Conservation (phyloP, 495 filamentous ascomycete species). For the Hyaloscypha hepaticicola region DNA sequence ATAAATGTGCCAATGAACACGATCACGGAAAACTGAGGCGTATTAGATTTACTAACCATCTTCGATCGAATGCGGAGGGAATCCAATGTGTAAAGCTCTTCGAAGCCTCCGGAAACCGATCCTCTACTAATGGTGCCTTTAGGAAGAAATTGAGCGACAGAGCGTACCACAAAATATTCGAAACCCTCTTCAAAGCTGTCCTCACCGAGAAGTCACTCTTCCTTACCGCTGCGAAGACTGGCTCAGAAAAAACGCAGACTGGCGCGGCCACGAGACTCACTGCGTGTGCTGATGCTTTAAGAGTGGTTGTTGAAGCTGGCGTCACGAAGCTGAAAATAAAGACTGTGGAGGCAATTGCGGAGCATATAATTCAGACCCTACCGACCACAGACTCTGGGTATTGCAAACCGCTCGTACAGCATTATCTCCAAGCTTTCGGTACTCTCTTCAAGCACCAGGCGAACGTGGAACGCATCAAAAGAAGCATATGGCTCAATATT, state of each 20-base stretch:
- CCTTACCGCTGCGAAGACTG: constrained; percentile 52
- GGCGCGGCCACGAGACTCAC: constrained; percentile 58
- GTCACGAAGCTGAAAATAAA: constrained; percentile 67
- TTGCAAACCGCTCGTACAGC: constrained; percentile 67
- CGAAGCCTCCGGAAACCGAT: constrained; percentile 3
- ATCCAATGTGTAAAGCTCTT: constrained; percentile 52
- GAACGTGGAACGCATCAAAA: constrained; percentile 73
- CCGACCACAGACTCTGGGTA: constrained; percentile 60
- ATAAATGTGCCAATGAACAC: neutral
- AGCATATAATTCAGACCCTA: constrained; percentile 78
- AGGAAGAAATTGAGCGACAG: constrained; percentile 60
- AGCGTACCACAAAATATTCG: constrained; percentile 76
- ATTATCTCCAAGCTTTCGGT: constrained; percentile 75
- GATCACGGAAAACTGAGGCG: neutral
- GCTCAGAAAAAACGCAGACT: no score
- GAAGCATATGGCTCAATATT: constrained; percentile 64
- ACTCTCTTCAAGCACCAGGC: constrained; percentile 67
- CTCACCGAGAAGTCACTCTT: constrained; percentile 65
- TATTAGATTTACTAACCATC: constrained; percentile 59
- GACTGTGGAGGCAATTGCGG: constrained; percentile 72
- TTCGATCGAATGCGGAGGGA: constrained; percentile 58
- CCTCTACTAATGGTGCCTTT: constrained; percentile 22
- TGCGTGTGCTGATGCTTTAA: constrained; percentile 68
- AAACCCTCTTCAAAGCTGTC: constrained; percentile 71
- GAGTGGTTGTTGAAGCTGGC: constrained; percentile 66